These are phyloP conservation scores for Cladophialophora bantiana DNA, from an alignment of 2,329 filamentous ascomycete genomes.

Conservation along the genomic window DNA sequence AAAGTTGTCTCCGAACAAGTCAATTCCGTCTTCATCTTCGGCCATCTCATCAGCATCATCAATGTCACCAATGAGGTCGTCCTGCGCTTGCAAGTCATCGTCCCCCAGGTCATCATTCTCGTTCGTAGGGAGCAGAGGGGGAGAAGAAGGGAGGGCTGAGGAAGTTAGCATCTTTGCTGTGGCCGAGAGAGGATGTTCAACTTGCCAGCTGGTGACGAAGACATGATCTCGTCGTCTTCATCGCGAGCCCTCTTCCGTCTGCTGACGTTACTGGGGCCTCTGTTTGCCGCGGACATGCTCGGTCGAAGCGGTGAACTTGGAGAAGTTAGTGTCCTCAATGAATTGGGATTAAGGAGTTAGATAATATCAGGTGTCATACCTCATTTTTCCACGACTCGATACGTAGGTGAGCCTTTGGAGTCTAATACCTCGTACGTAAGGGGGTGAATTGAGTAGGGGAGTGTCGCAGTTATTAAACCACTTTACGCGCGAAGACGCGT, in stretches of 20 bases:
- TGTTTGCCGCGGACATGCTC: conserved; percentile 83
- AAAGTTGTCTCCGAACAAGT: conserved; percentile 72
- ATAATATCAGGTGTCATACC: conserved; percentile 17
- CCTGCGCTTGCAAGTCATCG: conserved; percentile 56
- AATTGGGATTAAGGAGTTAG: neutral
- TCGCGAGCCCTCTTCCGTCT: conserved; percentile 71
- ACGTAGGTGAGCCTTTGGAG: neutral
- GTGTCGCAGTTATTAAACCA: conserved; percentile 10
- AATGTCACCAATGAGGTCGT: conserved; percentile 67
- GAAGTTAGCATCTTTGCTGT: conserved; percentile 13
- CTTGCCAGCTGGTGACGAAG: conserved; percentile 63
- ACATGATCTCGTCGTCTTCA: conserved; percentile 67
- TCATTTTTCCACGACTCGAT: conserved; percentile 26
- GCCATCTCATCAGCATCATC: conserved; percentile 73
- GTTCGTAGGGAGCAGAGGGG: conserved; percentile 62
- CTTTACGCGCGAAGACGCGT: conserved; percentile 27
- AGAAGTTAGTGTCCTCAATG: conserved; percentile 10
- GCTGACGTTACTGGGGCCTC: conserved; percentile 64
- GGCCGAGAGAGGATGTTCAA: neutral
- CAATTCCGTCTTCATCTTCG: conserved; percentile 73
- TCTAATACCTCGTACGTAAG: conserved; percentile 14
- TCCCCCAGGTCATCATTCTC: conserved; percentile 49
- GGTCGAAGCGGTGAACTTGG: conserved; percentile 80
- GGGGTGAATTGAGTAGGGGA: conserved; percentile 26
- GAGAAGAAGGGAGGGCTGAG: conserved; percentile 63